Conservation (phyloP, 2,329 filamentous ascomycete species). For the Orbilia brochopaga region DNA sequence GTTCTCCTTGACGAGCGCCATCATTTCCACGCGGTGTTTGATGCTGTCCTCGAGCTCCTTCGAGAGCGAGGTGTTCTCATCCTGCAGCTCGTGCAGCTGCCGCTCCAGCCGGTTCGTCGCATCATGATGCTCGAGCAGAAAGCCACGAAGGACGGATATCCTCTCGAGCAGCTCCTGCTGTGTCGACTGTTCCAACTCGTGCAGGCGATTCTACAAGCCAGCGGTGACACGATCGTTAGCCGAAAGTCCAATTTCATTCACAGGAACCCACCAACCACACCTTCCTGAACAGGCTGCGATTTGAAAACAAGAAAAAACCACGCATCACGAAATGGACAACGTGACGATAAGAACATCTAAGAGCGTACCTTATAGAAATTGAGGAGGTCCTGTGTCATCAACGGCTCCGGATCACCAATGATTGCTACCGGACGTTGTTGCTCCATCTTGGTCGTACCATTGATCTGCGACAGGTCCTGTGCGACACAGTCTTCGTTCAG, state of each 20-base stretch:
- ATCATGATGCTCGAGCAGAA: conserved; percentile 48
- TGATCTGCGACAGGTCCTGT: conserved; percentile 14
- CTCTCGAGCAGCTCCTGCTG: conserved; percentile 44
- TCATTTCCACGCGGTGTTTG: conserved; percentile 43
- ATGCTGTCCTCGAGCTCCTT: conserved; percentile 36
- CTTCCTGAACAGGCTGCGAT: neutral
- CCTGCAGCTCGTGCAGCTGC: conserved; percentile 49
- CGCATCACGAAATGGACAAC: too few relatives aligned
- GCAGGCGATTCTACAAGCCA: conserved; percentile 44
- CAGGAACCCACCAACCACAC: too few relatives aligned
- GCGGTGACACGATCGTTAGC: neutral
- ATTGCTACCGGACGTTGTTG: conserved; percentile 47
- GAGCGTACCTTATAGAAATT: conserved; percentile 43
- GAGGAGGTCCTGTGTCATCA: conserved; percentile 49
- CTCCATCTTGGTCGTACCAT: conserved; percentile 42
- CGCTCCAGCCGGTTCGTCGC: conserved; percentile 46
- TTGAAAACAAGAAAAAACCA: neutral
- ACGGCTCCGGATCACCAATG: conserved; percentile 50
- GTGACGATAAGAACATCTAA: neutral
- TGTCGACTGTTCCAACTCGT: conserved; percentile 42
- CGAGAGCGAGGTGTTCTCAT: conserved; percentile 37
- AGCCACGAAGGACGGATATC: conserved; percentile 45
- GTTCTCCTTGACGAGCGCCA: conserved; percentile 44
- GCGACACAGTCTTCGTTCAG: neutral
- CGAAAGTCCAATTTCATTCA: neutral